Base-by-base conservation (phyloP, 2,329 filamentous ascomycete genomes). In the Rhynchosporium graminicola region DNA sequence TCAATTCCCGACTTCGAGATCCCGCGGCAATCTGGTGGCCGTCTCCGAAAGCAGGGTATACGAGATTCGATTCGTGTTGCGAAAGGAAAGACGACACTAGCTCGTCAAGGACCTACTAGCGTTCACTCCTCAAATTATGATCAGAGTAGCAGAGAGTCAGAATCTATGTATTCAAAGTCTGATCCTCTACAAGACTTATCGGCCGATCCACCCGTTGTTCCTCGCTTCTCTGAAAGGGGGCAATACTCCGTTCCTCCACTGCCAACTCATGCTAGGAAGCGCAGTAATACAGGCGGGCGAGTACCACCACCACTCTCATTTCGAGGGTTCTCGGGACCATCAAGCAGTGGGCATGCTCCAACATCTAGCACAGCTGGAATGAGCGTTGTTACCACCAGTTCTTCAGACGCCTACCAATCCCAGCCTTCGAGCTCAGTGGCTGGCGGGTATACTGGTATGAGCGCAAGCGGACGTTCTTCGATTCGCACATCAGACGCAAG, bases 21-120 rank as follows among this genome's bases (percentile, higher is more conserved):
- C 3, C 67, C 71, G 8, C 69, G 63, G 63, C 70, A 58, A 67
- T 67, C 48, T 48, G 69, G 50, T 63, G 20, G 20, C 20, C 77
- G 76, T 75, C 54, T 73, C 72, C 57, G 70, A 47, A 72, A 69
- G 59, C 63, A 63, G 26, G 82, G 82, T 4, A 94, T 97, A 67
- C 87, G 92, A 54, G 93, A 98, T 76, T 97, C 93, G 0, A 96
- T 97, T 65, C 87, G 91, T 52, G 81, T 97, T 28, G 92, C 93
- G 12, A 97, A 97, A 77, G 86, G 88, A 51, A 79, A 80, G 45
- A 77, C 77, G 20, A 69, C 72, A 40, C 69, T 74, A 28, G 75
- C 73, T 47, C 74, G 76, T 47, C 66, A 67, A 42, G 68, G 77
- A 75, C 74, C 75, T 74, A 73, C 75, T 73, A 62, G 78, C 75